Evolutionary conservation across 176 grass and related monocot species (phyloP).

Genomic region (Ensete ventricosum): DNA sequence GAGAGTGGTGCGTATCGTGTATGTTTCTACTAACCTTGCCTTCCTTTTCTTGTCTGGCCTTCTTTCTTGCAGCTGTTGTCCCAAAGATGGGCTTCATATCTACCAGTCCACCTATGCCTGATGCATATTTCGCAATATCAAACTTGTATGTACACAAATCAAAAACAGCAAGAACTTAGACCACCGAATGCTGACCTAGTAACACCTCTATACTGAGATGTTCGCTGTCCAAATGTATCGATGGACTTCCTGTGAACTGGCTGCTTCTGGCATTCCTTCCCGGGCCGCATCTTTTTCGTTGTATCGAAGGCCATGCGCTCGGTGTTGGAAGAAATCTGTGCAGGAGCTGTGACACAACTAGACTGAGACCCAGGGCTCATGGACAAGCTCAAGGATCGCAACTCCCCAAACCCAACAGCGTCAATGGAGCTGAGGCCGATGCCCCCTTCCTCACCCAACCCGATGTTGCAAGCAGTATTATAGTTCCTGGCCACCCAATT

Average conservation of each 20-base stretch:
- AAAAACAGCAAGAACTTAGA: constrained; percentile 5
- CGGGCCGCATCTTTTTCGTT: constrained; percentile 50
- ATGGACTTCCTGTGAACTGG: constrained; percentile 85
- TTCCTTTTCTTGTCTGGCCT: constrained; percentile 95
- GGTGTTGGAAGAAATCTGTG: constrained; percentile 22
- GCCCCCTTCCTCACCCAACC: constrained; percentile 23
- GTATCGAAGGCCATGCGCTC: constrained; percentile 24
- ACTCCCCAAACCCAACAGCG: constrained; percentile 26
- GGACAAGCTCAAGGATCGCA: constrained; percentile 68
- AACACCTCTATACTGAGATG: constrained; percentile 88
- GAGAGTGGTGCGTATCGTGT: not conserved
- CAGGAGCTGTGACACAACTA: constrained; percentile 49
- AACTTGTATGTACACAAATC: not conserved
- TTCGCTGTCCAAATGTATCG: constrained; percentile 95
- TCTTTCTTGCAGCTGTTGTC: constrained; percentile 93
- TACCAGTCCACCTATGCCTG: constrained; percentile 96
- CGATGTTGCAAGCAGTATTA: constrained; percentile 28
- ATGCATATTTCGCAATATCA: not conserved
- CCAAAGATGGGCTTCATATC: constrained; percentile 98
- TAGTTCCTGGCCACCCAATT: constrained; percentile 39
- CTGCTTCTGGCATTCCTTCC: constrained; percentile 65
- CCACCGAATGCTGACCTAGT: constrained; percentile 56
- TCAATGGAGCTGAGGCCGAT: constrained; percentile 1
- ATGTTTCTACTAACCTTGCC: constrained; percentile 56
- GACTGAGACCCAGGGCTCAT: constrained; percentile 84